phyloP scores from a whole-genome alignment of 2,329 filamentous ascomycete genomes.

The Fusarium acutatum region DNA sequence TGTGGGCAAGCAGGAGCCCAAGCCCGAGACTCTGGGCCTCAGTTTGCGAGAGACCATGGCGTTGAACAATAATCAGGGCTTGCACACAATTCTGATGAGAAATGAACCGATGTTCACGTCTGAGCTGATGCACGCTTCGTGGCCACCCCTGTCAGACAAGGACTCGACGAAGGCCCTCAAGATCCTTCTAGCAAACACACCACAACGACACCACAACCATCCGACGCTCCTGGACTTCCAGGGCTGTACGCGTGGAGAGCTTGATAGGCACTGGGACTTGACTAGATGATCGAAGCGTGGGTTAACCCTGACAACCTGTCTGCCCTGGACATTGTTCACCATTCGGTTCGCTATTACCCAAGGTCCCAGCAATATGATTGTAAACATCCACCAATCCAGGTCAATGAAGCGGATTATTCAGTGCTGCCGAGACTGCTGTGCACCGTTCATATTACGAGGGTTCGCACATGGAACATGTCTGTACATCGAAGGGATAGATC shows the following conservation, averaged over 20 bases:
- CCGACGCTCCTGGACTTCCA: slow-evolving; percentile 29
- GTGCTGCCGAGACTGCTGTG: slow-evolving; percentile 5
- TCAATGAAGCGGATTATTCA: slow-evolving; percentile 2
- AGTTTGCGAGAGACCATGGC: neutral
- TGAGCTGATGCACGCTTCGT: slow-evolving; percentile 30
- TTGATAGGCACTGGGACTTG: slow-evolving; percentile 9
- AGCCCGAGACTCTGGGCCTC: slow-evolving; percentile 19
- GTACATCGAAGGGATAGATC: slow-evolving; percentile 19
- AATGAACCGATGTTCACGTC: slow-evolving; percentile 22
- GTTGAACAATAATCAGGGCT: slow-evolving; percentile 8
- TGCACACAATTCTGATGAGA: slow-evolving; percentile 8
- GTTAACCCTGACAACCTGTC: slow-evolving; percentile 29
- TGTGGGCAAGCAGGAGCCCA: slow-evolving; percentile 15
- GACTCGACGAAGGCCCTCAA: slow-evolving; percentile 23
- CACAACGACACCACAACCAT: slow-evolving; percentile 41
- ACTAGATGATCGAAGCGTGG: slow-evolving; percentile 21
- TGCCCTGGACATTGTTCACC: slow-evolving; percentile 27
- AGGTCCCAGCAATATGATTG: slow-evolving; percentile 22
- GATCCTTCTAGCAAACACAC: slow-evolving; percentile 35
- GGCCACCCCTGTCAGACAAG: slow-evolving; percentile 23
- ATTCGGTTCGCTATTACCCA: slow-evolving; percentile 17
- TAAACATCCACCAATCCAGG: slow-evolving; percentile 33
- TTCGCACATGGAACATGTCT: slow-evolving; percentile 26
- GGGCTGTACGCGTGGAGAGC: slow-evolving; percentile 15
- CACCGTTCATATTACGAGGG: neutral